Evolutionary conservation across 441 rosid species (phyloP).

Genomic region (Hura crepitans): DNA sequence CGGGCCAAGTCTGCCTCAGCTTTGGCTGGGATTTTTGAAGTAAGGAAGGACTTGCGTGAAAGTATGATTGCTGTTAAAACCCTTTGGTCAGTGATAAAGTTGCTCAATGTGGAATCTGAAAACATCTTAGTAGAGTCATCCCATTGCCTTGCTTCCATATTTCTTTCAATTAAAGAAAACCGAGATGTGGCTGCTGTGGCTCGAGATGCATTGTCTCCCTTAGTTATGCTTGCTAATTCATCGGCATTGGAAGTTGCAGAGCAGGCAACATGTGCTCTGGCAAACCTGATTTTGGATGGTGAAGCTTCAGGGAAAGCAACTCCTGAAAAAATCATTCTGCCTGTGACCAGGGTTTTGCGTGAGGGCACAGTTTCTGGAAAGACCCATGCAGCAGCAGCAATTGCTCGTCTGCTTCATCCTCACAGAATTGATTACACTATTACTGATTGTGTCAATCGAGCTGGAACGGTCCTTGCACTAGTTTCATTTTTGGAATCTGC

Average conservation of each 20-base stretch:
- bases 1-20: conserved; percentile 96
- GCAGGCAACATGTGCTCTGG: conserved; percentile 92
- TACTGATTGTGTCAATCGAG: conserved; percentile 84
- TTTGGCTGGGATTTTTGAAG: conserved; percentile 81
- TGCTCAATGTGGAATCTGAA: conserved; percentile 75
- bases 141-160: conserved; percentile 83
- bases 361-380: conserved; percentile 93
- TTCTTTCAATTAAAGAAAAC: conserved; percentile 91
- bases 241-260: conserved; percentile 83
- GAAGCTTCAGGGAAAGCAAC: conserved; percentile 76
- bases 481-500: conserved; percentile 91
- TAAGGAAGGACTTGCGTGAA: conserved; percentile 90
- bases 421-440: conserved; percentile 61
- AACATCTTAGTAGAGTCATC: conserved; percentile 70
- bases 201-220: conserved; percentile 70
- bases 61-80: conserved; percentile 79
- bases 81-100: conserved; percentile 67
- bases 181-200: conserved; percentile 88
- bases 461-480: conserved; percentile 92
- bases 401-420: conserved; percentile 79
- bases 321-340: conserved; percentile 80
- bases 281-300: conserved; percentile 89
- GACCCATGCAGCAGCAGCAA: conserved; percentile 97
- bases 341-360: conserved; percentile 82
- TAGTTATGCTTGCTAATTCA: conserved; percentile 71